phyloP scores from a whole-genome alignment of 495 filamentous ascomycete genomes.

The Podospora fimiseda region DNA sequence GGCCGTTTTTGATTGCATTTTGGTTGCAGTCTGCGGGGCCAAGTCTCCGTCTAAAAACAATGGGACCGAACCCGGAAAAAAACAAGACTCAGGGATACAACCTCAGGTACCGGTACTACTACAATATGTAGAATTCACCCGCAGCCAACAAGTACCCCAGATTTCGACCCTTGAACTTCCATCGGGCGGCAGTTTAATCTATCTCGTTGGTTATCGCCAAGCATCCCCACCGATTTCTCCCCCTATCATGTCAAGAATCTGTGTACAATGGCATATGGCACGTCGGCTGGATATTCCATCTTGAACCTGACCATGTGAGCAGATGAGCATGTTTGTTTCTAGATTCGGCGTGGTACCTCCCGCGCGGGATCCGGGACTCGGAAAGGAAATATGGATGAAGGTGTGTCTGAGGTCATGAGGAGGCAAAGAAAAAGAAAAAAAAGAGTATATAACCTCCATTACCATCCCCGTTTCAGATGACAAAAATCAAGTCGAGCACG shows the following conservation, averaged over 20 bases:
- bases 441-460: not conserved
- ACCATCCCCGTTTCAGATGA: not conserved
- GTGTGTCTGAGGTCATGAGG: not conserved
- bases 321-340: constrained; percentile 1
- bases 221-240: constrained; percentile 7
- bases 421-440: not conserved
- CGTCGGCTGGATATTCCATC: constrained; percentile 10
- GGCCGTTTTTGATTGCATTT: constrained; percentile 16
- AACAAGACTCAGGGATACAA: not conserved
- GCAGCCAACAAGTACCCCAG: constrained; percentile 9
- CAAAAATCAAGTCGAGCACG: not conserved
- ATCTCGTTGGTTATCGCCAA: constrained; percentile 16
- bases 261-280: not conserved
- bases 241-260: constrained; percentile 2
- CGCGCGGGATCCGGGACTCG: not conserved
- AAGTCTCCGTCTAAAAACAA: constrained; percentile 16
- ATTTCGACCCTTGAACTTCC: too few relatives aligned
- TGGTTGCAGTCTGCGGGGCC: constrained; percentile 19
- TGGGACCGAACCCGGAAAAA: constrained; percentile 21
- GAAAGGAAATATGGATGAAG: too few relatives aligned
- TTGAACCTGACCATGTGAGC: not conserved
- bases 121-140: not conserved
- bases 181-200: constrained; percentile 15
- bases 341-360: constrained; percentile 2
- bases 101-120: not conserved